Evolutionary conservation across 768 basidiomycete genomes (phyloP).

Genomic region (Clitopilus passeckerianus): DNA sequence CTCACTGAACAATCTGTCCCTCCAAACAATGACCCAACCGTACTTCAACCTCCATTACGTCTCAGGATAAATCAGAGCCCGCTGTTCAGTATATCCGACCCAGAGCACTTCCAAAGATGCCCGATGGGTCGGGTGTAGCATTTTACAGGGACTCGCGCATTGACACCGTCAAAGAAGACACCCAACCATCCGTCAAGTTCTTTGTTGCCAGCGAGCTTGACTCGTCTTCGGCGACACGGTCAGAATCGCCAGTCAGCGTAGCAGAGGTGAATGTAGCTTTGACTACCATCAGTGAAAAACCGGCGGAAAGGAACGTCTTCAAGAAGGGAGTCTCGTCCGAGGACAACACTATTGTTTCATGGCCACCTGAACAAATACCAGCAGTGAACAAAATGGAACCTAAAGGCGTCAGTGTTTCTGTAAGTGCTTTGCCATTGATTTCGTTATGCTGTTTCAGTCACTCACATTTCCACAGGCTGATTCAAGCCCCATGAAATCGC

Average conservation of each 20-base stretch:
- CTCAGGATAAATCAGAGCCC: conserved; percentile 5
- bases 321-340: conserved; percentile 9
- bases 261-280: background rate
- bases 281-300: background rate
- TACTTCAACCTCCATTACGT: too few relatives aligned
- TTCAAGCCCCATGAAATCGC: conserved; percentile 42
- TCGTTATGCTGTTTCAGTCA: background rate
- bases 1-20: background rate
- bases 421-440: conserved; percentile 22
- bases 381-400: background rate
- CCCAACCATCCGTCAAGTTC: conserved; percentile 58
- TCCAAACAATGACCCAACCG: background rate
- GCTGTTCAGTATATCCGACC: conserved; percentile 23
- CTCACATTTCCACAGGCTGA: conserved; percentile 26
- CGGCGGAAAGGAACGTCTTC: background rate
- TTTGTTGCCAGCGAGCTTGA: conserved; percentile 79
- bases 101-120: conserved; percentile 65
- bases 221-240: background rate
- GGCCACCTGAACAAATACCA: background rate
- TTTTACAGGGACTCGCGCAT: conserved; percentile 66
- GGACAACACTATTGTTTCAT: conserved; percentile 1
- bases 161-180: conserved; percentile 41
- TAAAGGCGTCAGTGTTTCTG: conserved; percentile 29
- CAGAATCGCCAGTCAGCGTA: background rate
- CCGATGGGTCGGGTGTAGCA: conserved; percentile 65